Conservation (phyloP, 192 early-diverging fungal species). For the Entomortierella chlamydospora region DNA sequence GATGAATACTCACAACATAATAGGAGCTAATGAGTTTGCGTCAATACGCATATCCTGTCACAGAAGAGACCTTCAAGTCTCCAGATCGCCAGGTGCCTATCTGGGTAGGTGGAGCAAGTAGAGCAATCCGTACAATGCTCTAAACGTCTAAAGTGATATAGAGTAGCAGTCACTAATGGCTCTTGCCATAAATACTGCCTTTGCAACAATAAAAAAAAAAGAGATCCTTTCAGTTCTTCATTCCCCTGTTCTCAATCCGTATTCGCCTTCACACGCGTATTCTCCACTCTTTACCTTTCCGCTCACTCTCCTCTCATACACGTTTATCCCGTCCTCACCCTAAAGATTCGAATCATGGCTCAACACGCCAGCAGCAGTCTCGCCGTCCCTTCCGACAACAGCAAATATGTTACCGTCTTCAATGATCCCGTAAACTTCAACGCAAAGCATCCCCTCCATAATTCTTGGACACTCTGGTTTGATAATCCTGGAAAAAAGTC, state of each 20-base stretch:
- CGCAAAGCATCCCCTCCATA: constrained; percentile 90
- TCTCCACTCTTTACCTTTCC: not conserved
- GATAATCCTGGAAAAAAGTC: constrained; percentile 88
- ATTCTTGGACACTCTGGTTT: constrained; percentile 96
- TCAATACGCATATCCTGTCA: constrained; percentile 58
- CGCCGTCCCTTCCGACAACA: constrained; percentile 38
- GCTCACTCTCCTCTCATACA: not conserved
- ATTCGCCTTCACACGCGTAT: not conserved
- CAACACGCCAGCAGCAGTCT: constrained; percentile 44
- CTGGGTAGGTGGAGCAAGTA: constrained; percentile 64
- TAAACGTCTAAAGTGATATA: constrained; percentile 25
- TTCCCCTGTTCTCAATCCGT: not conserved
- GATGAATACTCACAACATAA: too few species aligned
- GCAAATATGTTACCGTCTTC: constrained; percentile 57
- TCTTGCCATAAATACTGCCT: not conserved
- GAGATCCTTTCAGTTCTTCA: not conserved
- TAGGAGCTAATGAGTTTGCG: constrained; percentile 67
- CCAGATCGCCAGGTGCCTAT: constrained; percentile 65
- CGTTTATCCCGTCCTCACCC: not conserved
- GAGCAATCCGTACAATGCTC: constrained; percentile 71
- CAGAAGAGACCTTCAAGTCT: constrained; percentile 60
- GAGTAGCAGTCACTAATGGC: constrained; percentile 14
- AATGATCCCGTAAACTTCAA: constrained; percentile 65
- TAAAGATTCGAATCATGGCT: constrained; percentile 30
- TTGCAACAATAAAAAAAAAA: not conserved